phyloP scores from a whole-genome alignment of 768 basidiomycete genomes.

The Polyporus arcularius region DNA sequence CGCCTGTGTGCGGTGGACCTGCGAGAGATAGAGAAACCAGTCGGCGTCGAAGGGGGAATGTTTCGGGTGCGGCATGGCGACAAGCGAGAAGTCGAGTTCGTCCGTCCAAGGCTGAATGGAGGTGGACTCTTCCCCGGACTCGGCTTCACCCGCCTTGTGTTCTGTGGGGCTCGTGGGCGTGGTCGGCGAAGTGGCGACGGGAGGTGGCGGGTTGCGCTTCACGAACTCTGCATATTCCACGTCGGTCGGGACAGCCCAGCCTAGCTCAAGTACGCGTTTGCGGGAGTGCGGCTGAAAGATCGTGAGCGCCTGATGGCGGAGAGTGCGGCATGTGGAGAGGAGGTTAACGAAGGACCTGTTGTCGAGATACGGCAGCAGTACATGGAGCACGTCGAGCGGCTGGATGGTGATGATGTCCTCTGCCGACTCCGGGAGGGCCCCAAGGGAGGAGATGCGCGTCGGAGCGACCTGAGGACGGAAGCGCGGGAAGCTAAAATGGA shows the following conservation, averaged over 20 bases:
- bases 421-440: background rate
- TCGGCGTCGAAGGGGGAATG: conserved; percentile 19
- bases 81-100: background rate
- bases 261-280: conserved; percentile 23
- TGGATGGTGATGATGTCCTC: conserved; percentile 22
- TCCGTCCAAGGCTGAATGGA: background rate
- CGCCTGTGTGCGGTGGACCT: conserved; percentile 26
- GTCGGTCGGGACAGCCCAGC: conserved; percentile 28
- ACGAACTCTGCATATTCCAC: conserved; percentile 15
- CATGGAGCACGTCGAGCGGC: conserved; percentile 27
- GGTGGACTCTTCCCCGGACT: too few relatives aligned
- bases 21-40: conserved; percentile 31
- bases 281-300: conserved; percentile 28
- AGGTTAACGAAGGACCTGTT: conserved; percentile 24
- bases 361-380: conserved; percentile 26
- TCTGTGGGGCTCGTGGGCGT: background rate
- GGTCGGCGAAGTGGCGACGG: background rate
- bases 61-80: conserved; percentile 19
- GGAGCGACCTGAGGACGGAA: conserved; percentile 20
- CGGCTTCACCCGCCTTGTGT: too few relatives aligned
- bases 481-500: conserved; percentile 28
- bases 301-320: conserved; percentile 27
- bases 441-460: conserved; percentile 14
- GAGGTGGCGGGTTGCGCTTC: background rate
- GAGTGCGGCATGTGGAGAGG: conserved; percentile 29